A percentile compares a stretch with the other conserved stretches of the same genome.
Evolutionary conservation across 2,329 filamentous ascomycete species (phyloP).

Genomic region (Cordyceps pruinosa): DNA sequence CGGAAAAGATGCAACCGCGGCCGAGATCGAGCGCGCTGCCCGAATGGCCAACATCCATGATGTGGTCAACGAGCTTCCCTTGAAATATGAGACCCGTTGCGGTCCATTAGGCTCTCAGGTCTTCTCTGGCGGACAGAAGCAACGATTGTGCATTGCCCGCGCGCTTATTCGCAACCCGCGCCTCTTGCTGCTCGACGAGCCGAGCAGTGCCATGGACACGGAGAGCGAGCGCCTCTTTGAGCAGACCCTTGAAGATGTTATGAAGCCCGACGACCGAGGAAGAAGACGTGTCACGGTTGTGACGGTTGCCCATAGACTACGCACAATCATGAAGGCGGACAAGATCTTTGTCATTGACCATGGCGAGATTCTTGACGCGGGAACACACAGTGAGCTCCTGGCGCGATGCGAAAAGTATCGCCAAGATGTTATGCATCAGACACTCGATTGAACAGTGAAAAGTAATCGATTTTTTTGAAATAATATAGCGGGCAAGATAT

Average conservation of each 20-base stretch:
- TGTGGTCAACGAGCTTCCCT: slow-evolving; percentile 44
- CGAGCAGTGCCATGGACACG: slow-evolving; percentile 60
- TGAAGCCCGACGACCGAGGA: slow-evolving; percentile 16
- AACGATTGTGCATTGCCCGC: slow-evolving; percentile 62
- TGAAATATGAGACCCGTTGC: slow-evolving; percentile 50
- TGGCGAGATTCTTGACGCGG: slow-evolving; percentile 31
- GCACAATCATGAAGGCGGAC: slow-evolving; percentile 37
- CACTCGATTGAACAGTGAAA: neutral
- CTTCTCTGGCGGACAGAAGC: slow-evolving; percentile 63
- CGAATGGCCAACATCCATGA: slow-evolving; percentile 53
- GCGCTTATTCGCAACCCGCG: slow-evolving; percentile 58
- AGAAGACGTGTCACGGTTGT: slow-evolving; percentile 31
- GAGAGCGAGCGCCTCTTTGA: slow-evolving; percentile 53
- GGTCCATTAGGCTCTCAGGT: slow-evolving; percentile 54
- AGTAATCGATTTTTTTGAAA: neutral
- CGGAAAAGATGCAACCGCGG: slow-evolving; percentile 36
- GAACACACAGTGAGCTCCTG: slow-evolving; percentile 22
- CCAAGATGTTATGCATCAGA: slow-evolving; percentile 9
- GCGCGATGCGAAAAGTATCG: slow-evolving; percentile 1
- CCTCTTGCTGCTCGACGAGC: slow-evolving; percentile 63
- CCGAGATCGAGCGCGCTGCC: slow-evolving; percentile 49
- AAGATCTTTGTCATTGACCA: slow-evolving; percentile 36
- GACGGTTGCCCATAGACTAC: slow-evolving; percentile 38
- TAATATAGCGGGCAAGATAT: neutral
- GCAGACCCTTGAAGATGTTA: slow-evolving; percentile 46